These are phyloP conservation scores for Talaromyces islandicus DNA, from an alignment of 2,329 filamentous ascomycete genomes.

Conservation along the genomic window DNA sequence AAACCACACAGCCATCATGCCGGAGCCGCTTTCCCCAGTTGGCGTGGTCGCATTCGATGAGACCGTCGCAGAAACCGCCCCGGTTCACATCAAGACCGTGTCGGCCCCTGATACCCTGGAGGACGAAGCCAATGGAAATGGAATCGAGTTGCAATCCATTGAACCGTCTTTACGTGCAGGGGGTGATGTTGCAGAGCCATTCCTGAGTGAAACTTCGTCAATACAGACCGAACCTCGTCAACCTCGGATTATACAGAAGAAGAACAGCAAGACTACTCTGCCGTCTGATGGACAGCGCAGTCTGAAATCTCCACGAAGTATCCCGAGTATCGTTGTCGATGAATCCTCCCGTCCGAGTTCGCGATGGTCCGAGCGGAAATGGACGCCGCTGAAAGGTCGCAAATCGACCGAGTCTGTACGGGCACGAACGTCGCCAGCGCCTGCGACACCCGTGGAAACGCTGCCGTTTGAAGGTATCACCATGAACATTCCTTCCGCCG, in stretches of 20 bases:
- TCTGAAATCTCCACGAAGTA: conserved; percentile 26
- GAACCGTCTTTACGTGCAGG: neutral
- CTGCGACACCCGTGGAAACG: conserved; percentile 20
- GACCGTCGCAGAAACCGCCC: conserved; percentile 17
- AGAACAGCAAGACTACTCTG: conserved; percentile 12
- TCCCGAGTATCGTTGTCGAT: conserved; percentile 38
- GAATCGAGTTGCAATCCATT: neutral
- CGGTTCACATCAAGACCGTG: conserved; percentile 21
- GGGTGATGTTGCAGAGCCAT: neutral
- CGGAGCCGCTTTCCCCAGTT: conserved; percentile 20
- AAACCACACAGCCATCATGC: conserved; percentile 13
- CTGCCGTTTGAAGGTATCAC: conserved; percentile 45
- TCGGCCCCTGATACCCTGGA: conserved; percentile 22
- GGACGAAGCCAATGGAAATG: conserved; percentile 15
- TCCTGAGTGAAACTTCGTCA: neutral
- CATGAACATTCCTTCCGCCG: conserved; percentile 50
- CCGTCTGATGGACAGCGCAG: conserved; percentile 18
- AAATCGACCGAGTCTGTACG: conserved; percentile 28
- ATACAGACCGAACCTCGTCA: neutral
- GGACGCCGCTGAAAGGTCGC: conserved; percentile 29
- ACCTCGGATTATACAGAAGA: neutral
- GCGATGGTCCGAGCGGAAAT: conserved; percentile 40
- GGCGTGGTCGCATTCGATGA: conserved; percentile 23
- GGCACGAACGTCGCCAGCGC: conserved; percentile 26
- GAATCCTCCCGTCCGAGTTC: conserved; percentile 30